Conservation (phyloP, 108 stramenopile species). For the Skeletonema potamos region DNA sequence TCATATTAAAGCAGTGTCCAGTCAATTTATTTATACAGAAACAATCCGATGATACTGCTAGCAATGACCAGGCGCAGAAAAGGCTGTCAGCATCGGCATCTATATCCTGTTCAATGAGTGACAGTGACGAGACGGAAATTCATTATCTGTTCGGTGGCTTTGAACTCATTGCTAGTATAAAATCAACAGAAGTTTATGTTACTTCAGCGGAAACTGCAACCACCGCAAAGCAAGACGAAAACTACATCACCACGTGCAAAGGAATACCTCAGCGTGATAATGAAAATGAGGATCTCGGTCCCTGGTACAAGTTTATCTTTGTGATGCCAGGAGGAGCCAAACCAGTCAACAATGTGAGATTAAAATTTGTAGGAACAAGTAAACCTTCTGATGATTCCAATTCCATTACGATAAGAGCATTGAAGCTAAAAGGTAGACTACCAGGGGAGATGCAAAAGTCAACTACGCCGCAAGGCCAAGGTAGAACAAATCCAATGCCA, state of each 20-base stretch:
- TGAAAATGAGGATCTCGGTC: background rate
- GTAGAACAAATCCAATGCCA: background rate
- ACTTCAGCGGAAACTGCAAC: conserved; percentile 1
- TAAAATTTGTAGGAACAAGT: conserved; percentile 10
- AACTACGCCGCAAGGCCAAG: background rate
- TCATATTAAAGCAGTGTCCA: conserved; percentile 3
- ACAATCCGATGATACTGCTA: background rate
- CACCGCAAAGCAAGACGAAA: conserved; percentile 6
- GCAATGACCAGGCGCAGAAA: background rate
- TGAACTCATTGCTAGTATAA: conserved; percentile 33
- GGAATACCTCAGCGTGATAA: conserved; percentile 34
- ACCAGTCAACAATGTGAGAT: conserved; percentile 22
- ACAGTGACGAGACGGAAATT: background rate
- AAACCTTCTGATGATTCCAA: background rate
- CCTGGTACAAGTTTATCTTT: conserved; percentile 33
- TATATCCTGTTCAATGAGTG: conserved; percentile 1
- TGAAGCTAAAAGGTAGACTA: conserved; percentile 36
- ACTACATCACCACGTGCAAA: conserved; percentile 41
- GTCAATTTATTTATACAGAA: background rate
- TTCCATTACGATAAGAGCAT: conserved; percentile 17
- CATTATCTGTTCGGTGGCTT: conserved; percentile 47
- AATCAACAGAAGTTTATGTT: conserved; percentile 24
- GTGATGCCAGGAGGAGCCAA: conserved; percentile 41
- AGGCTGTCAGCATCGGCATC: conserved; percentile 2
- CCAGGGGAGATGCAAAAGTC: conserved; percentile 3